Evolutionary conservation across 805 yeast genomes (phyloP).

Genomic region (Nadsonia fulvescens): DNA sequence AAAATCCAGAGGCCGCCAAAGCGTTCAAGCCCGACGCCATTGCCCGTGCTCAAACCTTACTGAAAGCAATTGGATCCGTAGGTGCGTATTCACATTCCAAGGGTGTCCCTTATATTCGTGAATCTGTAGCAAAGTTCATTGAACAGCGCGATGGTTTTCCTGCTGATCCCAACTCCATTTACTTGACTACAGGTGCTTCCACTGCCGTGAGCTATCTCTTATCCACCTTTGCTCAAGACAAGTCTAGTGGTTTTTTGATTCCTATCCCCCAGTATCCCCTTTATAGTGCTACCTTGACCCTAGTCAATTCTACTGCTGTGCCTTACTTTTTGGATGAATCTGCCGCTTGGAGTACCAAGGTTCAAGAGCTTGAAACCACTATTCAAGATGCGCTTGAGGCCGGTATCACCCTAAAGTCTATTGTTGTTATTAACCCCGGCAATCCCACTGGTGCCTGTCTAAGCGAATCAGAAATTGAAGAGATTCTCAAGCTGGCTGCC

Average conservation of each 20-base stretch:
- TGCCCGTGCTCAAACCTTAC: slow-evolving; percentile 44
- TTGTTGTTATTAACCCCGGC: slow-evolving; percentile 94
- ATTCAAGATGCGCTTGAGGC: slow-evolving; percentile 8
- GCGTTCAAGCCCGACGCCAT: slow-evolving; percentile 49
- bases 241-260: slow-evolving; percentile 59
- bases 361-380: slow-evolving; percentile 22
- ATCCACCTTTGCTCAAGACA: slow-evolving; percentile 42
- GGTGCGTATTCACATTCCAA: slow-evolving; percentile 95
- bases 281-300: slow-evolving; percentile 84
- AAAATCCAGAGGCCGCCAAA: slow-evolving; percentile 18
- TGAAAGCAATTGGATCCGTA: slow-evolving; percentile 54
- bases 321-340: slow-evolving; percentile 77
- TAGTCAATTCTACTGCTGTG: slow-evolving; percentile 64
- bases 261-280: slow-evolving; percentile 98
- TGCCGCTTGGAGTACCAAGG: slow-evolving; percentile 68
- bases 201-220: slow-evolving; percentile 74
- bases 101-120: slow-evolving; percentile 57
- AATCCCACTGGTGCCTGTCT: slow-evolving; percentile 93
- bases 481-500: slow-evolving; percentile 64
- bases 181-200: slow-evolving; percentile 87
- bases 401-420: slow-evolving; percentile 39
- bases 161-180: slow-evolving; percentile 55
- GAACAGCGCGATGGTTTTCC: slow-evolving; percentile 56
- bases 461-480: slow-evolving; percentile 43
- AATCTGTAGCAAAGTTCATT: slow-evolving; percentile 70